Evolutionary conservation across 176 grass and related monocot genomes (phyloP).

Genomic region (Rhynchospora breviuscula): DNA sequence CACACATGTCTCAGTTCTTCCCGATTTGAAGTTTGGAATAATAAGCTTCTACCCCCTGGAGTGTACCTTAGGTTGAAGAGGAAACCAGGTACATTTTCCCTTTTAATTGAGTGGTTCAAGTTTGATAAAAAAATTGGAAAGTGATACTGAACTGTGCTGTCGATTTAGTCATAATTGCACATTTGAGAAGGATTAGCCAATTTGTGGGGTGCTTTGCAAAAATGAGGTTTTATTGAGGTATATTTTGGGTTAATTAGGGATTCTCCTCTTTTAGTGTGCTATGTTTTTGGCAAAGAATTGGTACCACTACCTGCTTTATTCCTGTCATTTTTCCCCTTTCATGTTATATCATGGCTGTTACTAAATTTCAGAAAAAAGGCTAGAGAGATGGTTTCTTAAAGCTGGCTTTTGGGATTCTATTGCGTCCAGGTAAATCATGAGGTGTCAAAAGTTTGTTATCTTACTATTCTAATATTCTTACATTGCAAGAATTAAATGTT

Average conservation of each 20-base stretch:
- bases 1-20: not conserved
- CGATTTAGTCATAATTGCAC: slow-evolving; percentile 8
- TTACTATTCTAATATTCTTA: not conserved
- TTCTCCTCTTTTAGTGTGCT: not conserved
- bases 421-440: slow-evolving; percentile 60
- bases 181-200: not conserved
- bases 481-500: not conserved
- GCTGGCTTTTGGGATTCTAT: slow-evolving; percentile 95
- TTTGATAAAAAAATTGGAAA: not conserved
- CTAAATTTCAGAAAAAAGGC: slow-evolving; percentile 13
- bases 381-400: slow-evolving; percentile 49
- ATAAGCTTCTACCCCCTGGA: slow-evolving; percentile 22
- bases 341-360: slow-evolving; percentile 2
- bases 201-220: not conserved
- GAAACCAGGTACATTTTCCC: slow-evolving; percentile 25
- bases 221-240: not conserved
- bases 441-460: not conserved
- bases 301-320: not conserved
- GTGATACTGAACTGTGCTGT: not conserved
- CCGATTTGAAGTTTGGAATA: not conserved
- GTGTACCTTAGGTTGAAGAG: not conserved
- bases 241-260: not conserved
- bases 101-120: not conserved
- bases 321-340: not conserved
- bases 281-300: not conserved